Evolutionary conservation across 129 eudicot species (phyloP).

Genomic region (Sambucus nigra): DNA sequence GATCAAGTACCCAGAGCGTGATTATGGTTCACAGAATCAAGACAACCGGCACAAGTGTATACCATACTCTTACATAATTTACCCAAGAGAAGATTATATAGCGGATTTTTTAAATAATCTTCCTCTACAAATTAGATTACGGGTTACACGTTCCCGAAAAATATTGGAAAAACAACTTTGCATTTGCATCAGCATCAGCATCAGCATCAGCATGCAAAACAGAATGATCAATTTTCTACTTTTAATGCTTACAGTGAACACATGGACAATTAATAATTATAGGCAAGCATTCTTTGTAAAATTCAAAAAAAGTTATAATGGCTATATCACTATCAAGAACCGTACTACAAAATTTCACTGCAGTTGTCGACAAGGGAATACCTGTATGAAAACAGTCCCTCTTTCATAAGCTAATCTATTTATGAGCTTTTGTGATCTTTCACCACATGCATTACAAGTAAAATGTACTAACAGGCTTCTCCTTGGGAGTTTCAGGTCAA

Average conservation of each 20-base stretch:
- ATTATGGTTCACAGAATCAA: too few relatives aligned
- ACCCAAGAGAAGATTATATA: too few relatives aligned
- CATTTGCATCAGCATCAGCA: too few relatives aligned
- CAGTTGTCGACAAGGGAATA: slow-evolving; percentile 16
- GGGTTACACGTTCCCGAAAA: too few relatives aligned
- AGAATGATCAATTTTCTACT: not conserved
- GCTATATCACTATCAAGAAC: not conserved
- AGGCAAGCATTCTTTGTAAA: not conserved
- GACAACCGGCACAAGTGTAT: too few relatives aligned
- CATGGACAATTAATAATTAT: too few relatives aligned
- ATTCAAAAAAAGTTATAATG: not conserved
- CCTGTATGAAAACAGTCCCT: slow-evolving; percentile 89
- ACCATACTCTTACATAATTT: too few relatives aligned
- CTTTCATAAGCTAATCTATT: slow-evolving; percentile 89
- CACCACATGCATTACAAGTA: slow-evolving; percentile 85
- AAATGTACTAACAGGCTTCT: slow-evolving; percentile 78
- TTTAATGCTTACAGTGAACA: too few relatives aligned
- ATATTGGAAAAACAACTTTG: too few relatives aligned
- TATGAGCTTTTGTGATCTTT: slow-evolving; percentile 61
- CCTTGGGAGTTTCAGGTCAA: slow-evolving; percentile 79
- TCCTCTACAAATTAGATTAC: too few relatives aligned
- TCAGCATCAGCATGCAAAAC: not conserved
- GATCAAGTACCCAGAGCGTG: too few relatives aligned
- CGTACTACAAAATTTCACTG: not conserved
- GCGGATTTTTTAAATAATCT: too few relatives aligned